A percentile compares a stretch with the other conserved stretches of the same genome.
These are phyloP conservation scores for Cyclocybe aegerita DNA, from an alignment of 768 basidiomycete genomes.

Conservation along the genomic window DNA sequence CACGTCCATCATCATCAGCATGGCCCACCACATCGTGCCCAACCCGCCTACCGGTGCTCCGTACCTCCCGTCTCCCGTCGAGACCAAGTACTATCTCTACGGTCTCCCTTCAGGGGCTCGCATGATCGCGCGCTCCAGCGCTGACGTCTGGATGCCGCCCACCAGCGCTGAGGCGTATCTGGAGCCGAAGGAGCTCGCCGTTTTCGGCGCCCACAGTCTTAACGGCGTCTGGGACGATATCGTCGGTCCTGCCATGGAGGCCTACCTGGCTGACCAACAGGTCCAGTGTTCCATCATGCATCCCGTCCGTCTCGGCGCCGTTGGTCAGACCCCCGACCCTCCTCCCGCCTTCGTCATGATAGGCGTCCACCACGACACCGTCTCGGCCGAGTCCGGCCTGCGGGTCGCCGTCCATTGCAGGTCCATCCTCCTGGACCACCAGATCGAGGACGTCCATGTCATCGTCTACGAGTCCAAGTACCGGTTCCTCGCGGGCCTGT, in stretches of 20 bases:
- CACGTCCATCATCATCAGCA: neutral
- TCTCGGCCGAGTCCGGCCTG: no score
- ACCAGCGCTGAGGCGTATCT: slow-evolving; percentile 24
- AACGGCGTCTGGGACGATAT: slow-evolving; percentile 18
- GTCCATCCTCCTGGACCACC: no score
- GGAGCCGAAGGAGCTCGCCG: slow-evolving; percentile 18
- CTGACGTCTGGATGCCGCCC: slow-evolving; percentile 20
- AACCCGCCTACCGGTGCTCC: no score
- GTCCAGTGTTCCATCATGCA: slow-evolving; percentile 28
- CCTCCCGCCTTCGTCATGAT: no score
- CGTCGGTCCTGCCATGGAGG: slow-evolving; percentile 10
- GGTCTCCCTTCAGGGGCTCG: slow-evolving; percentile 27
- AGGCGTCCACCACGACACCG: no score
- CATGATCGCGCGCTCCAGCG: slow-evolving; percentile 26
- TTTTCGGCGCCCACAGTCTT: slow-evolving; percentile 22
- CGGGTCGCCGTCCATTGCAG: no score
- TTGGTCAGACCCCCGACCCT: no score
- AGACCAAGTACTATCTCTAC: slow-evolving; percentile 22
- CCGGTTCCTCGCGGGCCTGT: no score
- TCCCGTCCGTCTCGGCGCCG: slow-evolving; percentile 24
- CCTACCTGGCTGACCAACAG: slow-evolving; percentile 2
- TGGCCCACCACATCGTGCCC: neutral
- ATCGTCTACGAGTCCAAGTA: no score
- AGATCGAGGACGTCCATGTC: no score
- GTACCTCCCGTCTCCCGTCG: no score